phyloP scores from a whole-genome alignment of 2,329 filamentous ascomycete genomes.

The Penicillium sp. region DNA sequence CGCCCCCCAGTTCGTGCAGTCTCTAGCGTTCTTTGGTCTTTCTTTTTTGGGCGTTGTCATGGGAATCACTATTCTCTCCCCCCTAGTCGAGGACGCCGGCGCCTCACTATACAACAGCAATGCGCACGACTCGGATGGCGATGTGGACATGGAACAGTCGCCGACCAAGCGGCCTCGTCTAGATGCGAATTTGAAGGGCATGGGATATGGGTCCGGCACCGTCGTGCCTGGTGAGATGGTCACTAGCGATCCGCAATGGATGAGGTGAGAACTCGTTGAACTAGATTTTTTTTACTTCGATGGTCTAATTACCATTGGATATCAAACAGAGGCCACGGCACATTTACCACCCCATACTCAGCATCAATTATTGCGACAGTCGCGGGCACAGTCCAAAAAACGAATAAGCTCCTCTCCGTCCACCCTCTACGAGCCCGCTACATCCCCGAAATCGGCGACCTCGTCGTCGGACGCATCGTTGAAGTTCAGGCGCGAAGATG shows the following conservation, averaged over 20 bases:
- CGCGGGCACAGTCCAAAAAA: slow-evolving; percentile 83
- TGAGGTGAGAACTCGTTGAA: slow-evolving; percentile 49
- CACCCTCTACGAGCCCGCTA: slow-evolving; percentile 88
- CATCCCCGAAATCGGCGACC: slow-evolving; percentile 90
- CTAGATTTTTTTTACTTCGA: neutral
- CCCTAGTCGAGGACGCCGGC: slow-evolving; percentile 36
- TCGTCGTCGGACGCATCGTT: slow-evolving; percentile 88
- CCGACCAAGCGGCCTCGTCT: slow-evolving; percentile 29
- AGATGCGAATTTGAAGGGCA: neutral
- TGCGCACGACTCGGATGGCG: slow-evolving; percentile 43
- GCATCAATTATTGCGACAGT: slow-evolving; percentile 82
- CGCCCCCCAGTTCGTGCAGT: neutral
- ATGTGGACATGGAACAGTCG: slow-evolving; percentile 28
- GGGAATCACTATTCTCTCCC: slow-evolving; percentile 58
- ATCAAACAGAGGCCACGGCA: slow-evolving; percentile 77
- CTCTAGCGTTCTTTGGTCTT: neutral
- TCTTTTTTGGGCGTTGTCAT: slow-evolving; percentile 35
- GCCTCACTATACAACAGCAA: slow-evolving; percentile 21
- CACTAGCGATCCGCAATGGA: slow-evolving; percentile 93
- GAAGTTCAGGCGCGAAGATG: slow-evolving; percentile 92
- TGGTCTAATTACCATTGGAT: neutral
- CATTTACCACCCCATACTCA: slow-evolving; percentile 61
- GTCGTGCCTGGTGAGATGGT: slow-evolving; percentile 87
- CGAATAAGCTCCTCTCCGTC: slow-evolving; percentile 94
- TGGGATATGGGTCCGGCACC: slow-evolving; percentile 46